Evolutionary conservation across 768 basidiomycete species (phyloP).

Genomic region (Kwoniella bestiolae): DNA sequence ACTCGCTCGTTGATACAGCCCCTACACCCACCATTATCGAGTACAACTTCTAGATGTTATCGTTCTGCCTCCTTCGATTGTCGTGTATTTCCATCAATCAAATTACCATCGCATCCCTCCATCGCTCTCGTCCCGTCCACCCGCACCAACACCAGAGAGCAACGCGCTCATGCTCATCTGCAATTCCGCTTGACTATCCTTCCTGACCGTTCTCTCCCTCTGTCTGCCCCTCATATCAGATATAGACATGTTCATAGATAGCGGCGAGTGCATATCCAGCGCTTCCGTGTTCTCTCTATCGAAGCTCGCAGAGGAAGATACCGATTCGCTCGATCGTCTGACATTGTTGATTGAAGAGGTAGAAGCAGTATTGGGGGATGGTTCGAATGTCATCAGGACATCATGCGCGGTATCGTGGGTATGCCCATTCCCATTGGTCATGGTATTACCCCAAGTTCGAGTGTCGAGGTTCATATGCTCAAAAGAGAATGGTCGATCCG

Average conservation of each 20-base stretch:
- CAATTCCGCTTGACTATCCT: constrained; percentile 32
- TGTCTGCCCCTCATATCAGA: constrained; percentile 27
- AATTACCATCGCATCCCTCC: constrained; percentile 42
- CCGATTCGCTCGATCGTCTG: constrained; percentile 30
- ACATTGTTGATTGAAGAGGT: constrained; percentile 16
- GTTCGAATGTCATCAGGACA: constrained; percentile 31
- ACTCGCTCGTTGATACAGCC: neutral
- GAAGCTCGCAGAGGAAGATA: constrained; percentile 15
- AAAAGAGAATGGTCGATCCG: constrained; percentile 28
- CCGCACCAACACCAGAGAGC: constrained; percentile 12
- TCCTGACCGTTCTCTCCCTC: constrained; percentile 18
- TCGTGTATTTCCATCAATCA: neutral
- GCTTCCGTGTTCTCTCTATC: constrained; percentile 16
- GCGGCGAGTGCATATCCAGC: constrained; percentile 6
- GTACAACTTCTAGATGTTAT: too few relatives aligned
- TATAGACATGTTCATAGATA: constrained; percentile 10
- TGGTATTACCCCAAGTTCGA: constrained; percentile 6
- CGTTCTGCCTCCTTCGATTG: too few relatives aligned
- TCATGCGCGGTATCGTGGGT: constrained; percentile 13
- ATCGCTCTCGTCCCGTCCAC: constrained; percentile 28
- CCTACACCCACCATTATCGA: too few relatives aligned
- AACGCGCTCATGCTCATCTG: constrained; percentile 37
- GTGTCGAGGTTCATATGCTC: constrained; percentile 14
- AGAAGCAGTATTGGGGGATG: constrained; percentile 27
- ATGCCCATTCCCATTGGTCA: constrained; percentile 12